Evolutionary conservation across 345 rosid species (phyloP).

Genomic region (Conringia planisiliqua): DNA sequence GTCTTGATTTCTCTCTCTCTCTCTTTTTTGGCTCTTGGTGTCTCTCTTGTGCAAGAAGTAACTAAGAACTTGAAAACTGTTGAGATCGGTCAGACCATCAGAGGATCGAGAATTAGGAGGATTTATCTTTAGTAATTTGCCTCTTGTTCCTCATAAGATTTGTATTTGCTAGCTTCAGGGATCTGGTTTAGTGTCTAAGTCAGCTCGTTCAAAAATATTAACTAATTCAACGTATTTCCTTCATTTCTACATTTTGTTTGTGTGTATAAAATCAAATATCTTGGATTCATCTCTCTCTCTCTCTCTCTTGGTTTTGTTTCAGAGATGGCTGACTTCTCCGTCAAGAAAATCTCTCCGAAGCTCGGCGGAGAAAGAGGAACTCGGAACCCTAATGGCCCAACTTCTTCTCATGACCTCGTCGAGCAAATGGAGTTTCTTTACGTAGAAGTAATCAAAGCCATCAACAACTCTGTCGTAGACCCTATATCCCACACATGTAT

Average conservation of each 20-base stretch:
- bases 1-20: neutral
- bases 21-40: neutral
- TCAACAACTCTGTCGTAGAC: neutral
- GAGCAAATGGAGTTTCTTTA: slow-evolving; percentile 34
- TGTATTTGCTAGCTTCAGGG: neutral
- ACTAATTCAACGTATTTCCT: neutral
- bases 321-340: slow-evolving; percentile 21
- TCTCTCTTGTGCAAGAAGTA: neutral
- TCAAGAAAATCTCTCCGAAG: slow-evolving; percentile 26
- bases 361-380: slow-evolving; percentile 30
- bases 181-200: neutral
- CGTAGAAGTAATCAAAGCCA: slow-evolving; percentile 2
- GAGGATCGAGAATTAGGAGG: neutral
- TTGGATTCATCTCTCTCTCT: neutral
- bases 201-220: neutral
- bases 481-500: neutral
- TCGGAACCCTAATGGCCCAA: slow-evolving; percentile 12
- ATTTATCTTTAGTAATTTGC: neutral
- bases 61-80: neutral
- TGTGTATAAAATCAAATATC: neutral
- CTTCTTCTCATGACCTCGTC: slow-evolving; percentile 29
- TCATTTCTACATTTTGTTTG: neutral
- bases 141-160: neutral
- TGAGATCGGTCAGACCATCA: neutral
- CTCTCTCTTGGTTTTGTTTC: neutral